Conservation (phyloP, 1,284 basidiomycete genomes). For the Schizophyllum amplum region DNA sequence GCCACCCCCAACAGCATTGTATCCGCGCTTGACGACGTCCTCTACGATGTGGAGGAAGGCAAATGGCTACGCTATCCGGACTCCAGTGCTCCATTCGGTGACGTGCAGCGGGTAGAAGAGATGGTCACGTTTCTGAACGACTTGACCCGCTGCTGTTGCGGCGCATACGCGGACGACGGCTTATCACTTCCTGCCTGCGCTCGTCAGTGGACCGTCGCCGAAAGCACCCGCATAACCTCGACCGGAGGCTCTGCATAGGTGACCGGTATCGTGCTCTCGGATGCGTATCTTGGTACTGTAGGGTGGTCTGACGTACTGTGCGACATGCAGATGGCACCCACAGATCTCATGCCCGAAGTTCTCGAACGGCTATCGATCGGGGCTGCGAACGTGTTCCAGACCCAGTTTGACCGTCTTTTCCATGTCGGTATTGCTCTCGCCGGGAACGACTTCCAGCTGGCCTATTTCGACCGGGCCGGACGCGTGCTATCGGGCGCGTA, state of each 20-base stretch:
- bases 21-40: too few species aligned
- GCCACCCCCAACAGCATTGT: too few species aligned
- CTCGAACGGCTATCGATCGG: slow-evolving; percentile 1
- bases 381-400: slow-evolving; percentile 4
- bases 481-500: slow-evolving; percentile 1
- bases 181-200: background rate
- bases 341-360: background rate
- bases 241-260: too few species aligned
- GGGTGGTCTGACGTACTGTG: background rate
- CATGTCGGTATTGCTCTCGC: slow-evolving; percentile 2
- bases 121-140: background rate
- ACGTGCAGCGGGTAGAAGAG: background rate
- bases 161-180: background rate
- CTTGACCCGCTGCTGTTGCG: background rate
- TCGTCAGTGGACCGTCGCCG: background rate
- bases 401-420: slow-evolving; percentile 7
- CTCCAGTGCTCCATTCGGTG: background rate
- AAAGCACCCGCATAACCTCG: background rate
- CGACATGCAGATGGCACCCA: background rate
- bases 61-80: background rate
- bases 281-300: background rate
- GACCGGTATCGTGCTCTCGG: background rate
- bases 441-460: background rate
- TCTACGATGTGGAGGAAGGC: too few species aligned
- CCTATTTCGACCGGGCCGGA: slow-evolving; percentile 6